These are phyloP conservation scores for Colletotrichum simmondsii DNA, from an alignment of 2,329 filamentous ascomycete genomes.

Conservation along the genomic window DNA sequence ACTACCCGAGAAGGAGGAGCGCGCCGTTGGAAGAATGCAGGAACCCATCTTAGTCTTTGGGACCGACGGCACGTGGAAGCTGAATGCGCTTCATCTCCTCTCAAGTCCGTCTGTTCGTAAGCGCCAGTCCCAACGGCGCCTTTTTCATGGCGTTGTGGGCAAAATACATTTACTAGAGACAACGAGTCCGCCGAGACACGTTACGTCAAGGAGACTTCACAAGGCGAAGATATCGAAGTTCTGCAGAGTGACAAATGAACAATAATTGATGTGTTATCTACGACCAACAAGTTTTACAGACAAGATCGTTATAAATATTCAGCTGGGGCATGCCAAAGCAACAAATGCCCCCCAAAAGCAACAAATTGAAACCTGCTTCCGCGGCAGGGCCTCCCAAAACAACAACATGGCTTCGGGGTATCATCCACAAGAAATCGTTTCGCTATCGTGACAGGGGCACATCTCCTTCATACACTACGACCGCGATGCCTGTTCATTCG, in stretches of 20 bases:
- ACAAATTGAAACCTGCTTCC: background rate
- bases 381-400: background rate
- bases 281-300: background rate
- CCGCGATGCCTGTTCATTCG: conserved; percentile 42
- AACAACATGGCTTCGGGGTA: conserved; percentile 14
- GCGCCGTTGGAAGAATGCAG: background rate
- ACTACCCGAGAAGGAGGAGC: background rate
- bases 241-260: background rate
- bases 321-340: background rate
- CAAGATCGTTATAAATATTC: background rate
- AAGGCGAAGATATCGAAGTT: background rate
- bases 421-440: conserved; percentile 15
- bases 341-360: background rate
- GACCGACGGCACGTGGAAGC: conserved; percentile 4
- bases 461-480: background rate
- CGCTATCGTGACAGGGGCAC: background rate
- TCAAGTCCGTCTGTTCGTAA: too few relatives aligned
- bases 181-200: background rate
- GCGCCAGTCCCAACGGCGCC: background rate
- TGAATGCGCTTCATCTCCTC: background rate
- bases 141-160: background rate
- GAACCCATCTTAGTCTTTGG: background rate
- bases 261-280: background rate
- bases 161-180: background rate
- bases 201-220: background rate